Conservation (phyloP, 306 rosid genomes). For the Boehmeria nivea region DNA sequence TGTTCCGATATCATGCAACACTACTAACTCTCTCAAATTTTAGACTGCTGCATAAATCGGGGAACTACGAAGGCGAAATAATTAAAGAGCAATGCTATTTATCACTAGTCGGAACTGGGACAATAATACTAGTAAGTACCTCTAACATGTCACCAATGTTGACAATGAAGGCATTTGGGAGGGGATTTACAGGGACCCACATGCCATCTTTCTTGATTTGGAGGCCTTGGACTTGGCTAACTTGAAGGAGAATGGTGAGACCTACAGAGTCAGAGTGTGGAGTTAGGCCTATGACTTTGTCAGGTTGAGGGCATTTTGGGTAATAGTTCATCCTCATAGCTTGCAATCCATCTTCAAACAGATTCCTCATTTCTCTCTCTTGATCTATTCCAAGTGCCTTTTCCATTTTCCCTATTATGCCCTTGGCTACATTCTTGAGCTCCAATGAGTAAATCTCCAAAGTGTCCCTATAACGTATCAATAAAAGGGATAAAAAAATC, state of each 20-base stretch:
- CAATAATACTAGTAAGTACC: too few relatives aligned
- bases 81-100: too few relatives aligned
- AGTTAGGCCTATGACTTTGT: constrained; percentile 30
- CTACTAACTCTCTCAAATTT: too few relatives aligned
- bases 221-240: constrained; percentile 28
- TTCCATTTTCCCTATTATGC: constrained; percentile 14
- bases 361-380: constrained; percentile 17
- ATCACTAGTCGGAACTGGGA: too few relatives aligned
- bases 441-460: constrained; percentile 29
- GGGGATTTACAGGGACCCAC: constrained; percentile 28
- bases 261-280: constrained; percentile 40
- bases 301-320: constrained; percentile 46
- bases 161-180: constrained; percentile 21
- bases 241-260: constrained; percentile 36
- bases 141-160: constrained; percentile 33
- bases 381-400: constrained; percentile 26
- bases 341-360: constrained; percentile 26
- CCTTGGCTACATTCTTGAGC: constrained; percentile 17
- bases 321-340: constrained; percentile 43
- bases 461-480: constrained; percentile 39
- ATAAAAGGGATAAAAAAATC: too few relatives aligned
- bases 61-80: too few relatives aligned
- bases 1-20: too few relatives aligned
- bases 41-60: too few relatives aligned
- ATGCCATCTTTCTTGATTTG: constrained; percentile 31